phyloP scores from a whole-genome alignment of 1,284 basidiomycete species.

The Polyporus tsugae region DNA sequence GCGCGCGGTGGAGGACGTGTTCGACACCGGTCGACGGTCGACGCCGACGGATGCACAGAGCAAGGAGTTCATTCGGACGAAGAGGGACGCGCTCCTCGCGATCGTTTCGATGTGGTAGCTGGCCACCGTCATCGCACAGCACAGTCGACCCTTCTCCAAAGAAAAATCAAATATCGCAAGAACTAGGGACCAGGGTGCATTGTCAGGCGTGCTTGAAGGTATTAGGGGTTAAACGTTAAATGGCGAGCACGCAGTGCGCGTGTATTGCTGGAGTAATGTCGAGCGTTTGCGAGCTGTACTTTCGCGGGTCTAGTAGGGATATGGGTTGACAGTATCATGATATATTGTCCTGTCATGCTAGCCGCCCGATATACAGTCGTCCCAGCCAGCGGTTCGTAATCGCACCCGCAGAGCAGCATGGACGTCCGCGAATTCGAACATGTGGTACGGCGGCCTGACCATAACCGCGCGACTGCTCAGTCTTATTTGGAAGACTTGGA shows the following conservation, averaged over 20 bases:
- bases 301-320: neutral
- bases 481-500: neutral
- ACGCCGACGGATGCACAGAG: slow-evolving; percentile 20
- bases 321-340: slow-evolving; percentile 13
- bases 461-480: neutral
- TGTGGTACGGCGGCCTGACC: neutral
- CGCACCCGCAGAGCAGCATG: neutral
- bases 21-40: slow-evolving; percentile 26
- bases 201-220: neutral
- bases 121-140: neutral
- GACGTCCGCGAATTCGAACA: neutral
- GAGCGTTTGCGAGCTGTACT: neutral
- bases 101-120: slow-evolving; percentile 31
- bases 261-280: neutral
- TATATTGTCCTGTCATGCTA: slow-evolving; percentile 17
- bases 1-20: slow-evolving; percentile 45
- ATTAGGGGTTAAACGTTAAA: neutral
- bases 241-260: neutral
- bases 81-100: slow-evolving; percentile 29
- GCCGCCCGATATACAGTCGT: slow-evolving; percentile 1
- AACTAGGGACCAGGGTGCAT: neutral
- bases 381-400: neutral
- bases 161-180: neutral
- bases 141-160: neutral
- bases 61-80: slow-evolving; percentile 22